A percentile compares a stretch with the other conserved stretches of the same genome.
Evolutionary conservation across 495 filamentous ascomycete species (phyloP).

Genomic region (Lineolata rhizophorae): DNA sequence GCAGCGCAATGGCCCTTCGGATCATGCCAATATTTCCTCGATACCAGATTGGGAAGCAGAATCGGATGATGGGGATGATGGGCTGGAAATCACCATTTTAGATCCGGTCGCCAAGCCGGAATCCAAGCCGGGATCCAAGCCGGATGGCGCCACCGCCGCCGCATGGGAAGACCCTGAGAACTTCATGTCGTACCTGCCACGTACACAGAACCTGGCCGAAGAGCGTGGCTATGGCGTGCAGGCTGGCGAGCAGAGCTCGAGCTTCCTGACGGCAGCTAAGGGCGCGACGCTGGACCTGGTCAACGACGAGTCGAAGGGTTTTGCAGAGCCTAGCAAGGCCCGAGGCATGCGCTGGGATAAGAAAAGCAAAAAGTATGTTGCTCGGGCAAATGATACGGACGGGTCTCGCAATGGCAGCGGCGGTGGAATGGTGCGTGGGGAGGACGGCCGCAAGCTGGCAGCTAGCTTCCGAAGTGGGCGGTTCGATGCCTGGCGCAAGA

Average conservation of each 20-base stretch:
- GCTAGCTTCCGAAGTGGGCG: constrained; percentile 80
- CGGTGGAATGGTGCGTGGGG: constrained; percentile 63
- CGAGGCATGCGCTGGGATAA: constrained; percentile 87
- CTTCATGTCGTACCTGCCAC: constrained; percentile 89
- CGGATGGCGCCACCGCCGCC: constrained; percentile 15
- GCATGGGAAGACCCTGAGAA: constrained; percentile 64
- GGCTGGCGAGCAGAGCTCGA: constrained; percentile 39
- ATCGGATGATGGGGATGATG: constrained; percentile 30
- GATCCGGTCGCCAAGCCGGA: constrained; percentile 24
- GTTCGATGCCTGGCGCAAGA: constrained; percentile 76
- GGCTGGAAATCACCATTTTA: constrained; percentile 68
- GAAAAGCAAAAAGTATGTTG: constrained; percentile 85
- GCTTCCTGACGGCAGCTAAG: constrained; percentile 66
- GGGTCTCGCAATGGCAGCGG: constrained; percentile 78
- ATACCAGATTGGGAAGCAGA: background rate
- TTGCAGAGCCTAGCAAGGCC: constrained; percentile 44
- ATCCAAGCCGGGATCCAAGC: constrained; percentile 10
- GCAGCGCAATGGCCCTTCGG: constrained; percentile 11
- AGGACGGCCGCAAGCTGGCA: constrained; percentile 88
- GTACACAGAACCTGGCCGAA: constrained; percentile 53
- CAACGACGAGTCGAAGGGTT: constrained; percentile 53
- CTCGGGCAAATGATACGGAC: constrained; percentile 78
- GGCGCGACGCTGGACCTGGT: constrained; percentile 71
- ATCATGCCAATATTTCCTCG: background rate
- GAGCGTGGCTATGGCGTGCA: constrained; percentile 83